Base-by-base conservation (phyloP, 129 eudicot genomes). In the Flaveria robusta region DNA sequence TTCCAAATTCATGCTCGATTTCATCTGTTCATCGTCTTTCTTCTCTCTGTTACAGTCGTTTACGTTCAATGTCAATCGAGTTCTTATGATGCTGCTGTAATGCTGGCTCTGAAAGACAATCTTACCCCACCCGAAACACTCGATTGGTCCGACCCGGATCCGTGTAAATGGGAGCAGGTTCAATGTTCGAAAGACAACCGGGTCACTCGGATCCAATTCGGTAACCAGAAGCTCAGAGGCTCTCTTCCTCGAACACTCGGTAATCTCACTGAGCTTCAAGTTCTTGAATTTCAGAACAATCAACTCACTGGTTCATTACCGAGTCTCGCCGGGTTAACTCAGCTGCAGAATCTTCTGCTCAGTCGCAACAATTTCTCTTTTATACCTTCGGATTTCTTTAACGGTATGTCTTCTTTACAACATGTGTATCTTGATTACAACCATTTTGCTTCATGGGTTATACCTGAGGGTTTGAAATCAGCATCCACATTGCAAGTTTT, bases 201-300 rank as follows among this genome's bases (percentile, higher is more conserved):
- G 83, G 90, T 92, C 55, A 88, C 85, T 81, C 81, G 92, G 87
- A 92, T 92, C 87, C 96, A 90, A 85, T 77, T 81, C 45, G 89
- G 91, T n/a, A 23, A 46, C 43, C 85, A 79, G 31, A 45, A 56
- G 7, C 92, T 92, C 20, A 55, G 70, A 22, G 97, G 97, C 15
- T 11, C 80, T 2, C 86, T 92, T 3, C 98, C 98, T 0, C 29
- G 66, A 1, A 72, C 74, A 51, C 77, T 92, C 18, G 79, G 80
- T 60, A 76, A 77, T 5, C 88, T 92, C 43, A 82, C 88, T 18
- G 45, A 77, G 7, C 79, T 92, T 10, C 85, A 90, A 50, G 62
- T 75, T 10, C 86, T 92, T 6, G 98, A 92, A 66, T 79, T 90
- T 27, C 82, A 65, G 9, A 12, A 12, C 45, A 93, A 93, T 49